Base-by-base conservation (phyloP, 2,329 filamentous ascomycete species). In the Xylariaceae sp. region DNA sequence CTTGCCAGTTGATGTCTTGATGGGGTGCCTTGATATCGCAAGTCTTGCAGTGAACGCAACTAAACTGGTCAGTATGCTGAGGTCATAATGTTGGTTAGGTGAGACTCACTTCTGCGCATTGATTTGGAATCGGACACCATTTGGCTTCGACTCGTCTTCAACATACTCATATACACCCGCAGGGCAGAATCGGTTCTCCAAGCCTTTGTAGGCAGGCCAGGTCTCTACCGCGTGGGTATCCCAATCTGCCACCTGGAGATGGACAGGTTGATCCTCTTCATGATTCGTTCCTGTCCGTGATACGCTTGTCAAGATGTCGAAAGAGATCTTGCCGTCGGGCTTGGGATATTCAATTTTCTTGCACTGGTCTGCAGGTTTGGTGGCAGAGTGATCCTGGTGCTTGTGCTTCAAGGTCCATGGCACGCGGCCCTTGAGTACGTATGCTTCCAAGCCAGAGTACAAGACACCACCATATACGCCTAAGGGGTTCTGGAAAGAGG, bases 1-100 rank as follows among this genome's bases (percentile, higher is more conserved):
- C 94, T 61, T 90, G 83, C 90, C 90, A 96, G 70, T 96, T 96
- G 71, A 99, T 97, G 66, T 97, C 94, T 74, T 99, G 94, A 55
- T 86, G 82, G 7, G 94, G 94, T 14, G 90, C 92, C 75, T 99
- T 99, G 75, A 99, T 99, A 70, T 99, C 94, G 69, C 94, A 99
- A 12, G 94, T 99, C 80, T 99, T 99, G 80, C 94, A 99, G 73
- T 99, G 94, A 58, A 99, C 95, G 69, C 94, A 99, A 73, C 91
- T 96, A 60, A 38, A 18, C 15, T 15, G n/a, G 44, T 66, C 67
- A 64, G 72, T 56, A 46, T 31, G 19, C 12, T 36, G 33, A 36
- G 4, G 45, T 31, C n/a, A 11, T 11, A 11, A 14, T 15, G 40
- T 11, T 50, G 40, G 10, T 14, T n/a, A 33, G 31, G 22, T 43